Conservation (phyloP, 768 basidiomycete genomes). For the Roridomyces roridus region DNA sequence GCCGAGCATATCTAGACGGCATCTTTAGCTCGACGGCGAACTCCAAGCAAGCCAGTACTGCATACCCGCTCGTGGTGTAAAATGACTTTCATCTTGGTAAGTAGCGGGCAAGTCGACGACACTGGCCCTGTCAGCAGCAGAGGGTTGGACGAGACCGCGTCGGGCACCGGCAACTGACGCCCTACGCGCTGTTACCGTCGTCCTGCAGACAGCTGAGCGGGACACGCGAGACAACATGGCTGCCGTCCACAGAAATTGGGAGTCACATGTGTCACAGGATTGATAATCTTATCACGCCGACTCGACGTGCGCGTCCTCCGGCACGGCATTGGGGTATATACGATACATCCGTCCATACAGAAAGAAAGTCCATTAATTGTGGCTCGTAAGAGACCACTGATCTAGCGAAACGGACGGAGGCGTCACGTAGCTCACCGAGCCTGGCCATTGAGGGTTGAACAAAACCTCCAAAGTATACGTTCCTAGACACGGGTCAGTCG, state of each 20-base stretch:
- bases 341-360: too few relatives aligned
- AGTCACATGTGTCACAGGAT: neutral
- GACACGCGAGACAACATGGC: constrained; percentile 68
- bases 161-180: constrained; percentile 39
- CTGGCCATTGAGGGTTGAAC: constrained; percentile 92
- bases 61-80: constrained; percentile 74
- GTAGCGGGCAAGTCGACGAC: constrained; percentile 81
- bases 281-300: too few relatives aligned
- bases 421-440: constrained; percentile 64
- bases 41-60: neutral
- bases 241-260: constrained; percentile 14
- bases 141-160: constrained; percentile 80
- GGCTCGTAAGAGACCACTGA: too few relatives aligned
- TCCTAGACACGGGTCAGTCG: too few relatives aligned
- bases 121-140: constrained; percentile 81
- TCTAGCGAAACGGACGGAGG: constrained; percentile 77
- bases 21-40: constrained; percentile 10
- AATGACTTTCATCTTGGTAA: constrained; percentile 72
- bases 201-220: constrained; percentile 42
- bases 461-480: constrained; percentile 80
- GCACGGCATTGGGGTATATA: too few relatives aligned
- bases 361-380: too few relatives aligned
- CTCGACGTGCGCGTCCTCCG: too few relatives aligned
- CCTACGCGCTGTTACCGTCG: constrained; percentile 34
- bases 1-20: constrained; percentile 80